Conservation (phyloP, 352 stramenopile species). For the Halophytophthora batemanensis region DNA sequence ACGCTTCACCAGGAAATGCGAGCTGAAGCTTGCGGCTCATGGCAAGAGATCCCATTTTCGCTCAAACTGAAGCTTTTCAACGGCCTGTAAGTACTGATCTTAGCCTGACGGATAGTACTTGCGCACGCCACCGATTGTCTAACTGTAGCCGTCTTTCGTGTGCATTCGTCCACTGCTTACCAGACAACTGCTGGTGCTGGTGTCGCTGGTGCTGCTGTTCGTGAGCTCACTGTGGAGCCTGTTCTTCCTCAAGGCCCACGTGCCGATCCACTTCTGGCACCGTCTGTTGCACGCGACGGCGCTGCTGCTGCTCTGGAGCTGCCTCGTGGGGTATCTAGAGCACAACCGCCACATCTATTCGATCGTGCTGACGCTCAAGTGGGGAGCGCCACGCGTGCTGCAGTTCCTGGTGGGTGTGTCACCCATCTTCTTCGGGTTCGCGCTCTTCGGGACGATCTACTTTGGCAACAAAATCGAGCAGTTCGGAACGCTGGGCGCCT, state of each 20-base stretch:
- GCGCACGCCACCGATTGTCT: background rate
- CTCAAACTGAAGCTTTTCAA: slow-evolving; percentile 73
- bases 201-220: slow-evolving; percentile 51
- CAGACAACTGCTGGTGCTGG: slow-evolving; percentile 58
- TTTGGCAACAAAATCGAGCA: slow-evolving; percentile 79
- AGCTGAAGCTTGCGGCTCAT: slow-evolving; percentile 16
- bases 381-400: slow-evolving; percentile 72
- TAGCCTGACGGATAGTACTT: background rate
- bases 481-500: slow-evolving; percentile 66
- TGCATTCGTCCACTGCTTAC: background rate
- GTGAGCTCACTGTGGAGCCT: slow-evolving; percentile 73
- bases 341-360: slow-evolving; percentile 88
- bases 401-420: slow-evolving; percentile 88
- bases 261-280: slow-evolving; percentile 74
- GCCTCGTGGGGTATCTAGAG: slow-evolving; percentile 82
- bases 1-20: slow-evolving; percentile 1
- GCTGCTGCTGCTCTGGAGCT: slow-evolving; percentile 79
- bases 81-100: slow-evolving; percentile 40
- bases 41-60: slow-evolving; percentile 34
- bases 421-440: slow-evolving; percentile 86
- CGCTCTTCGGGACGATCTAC: slow-evolving; percentile 87
- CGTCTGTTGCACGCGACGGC: slow-evolving; percentile 67
- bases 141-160: slow-evolving; percentile 1
- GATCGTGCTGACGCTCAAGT: slow-evolving; percentile 88
- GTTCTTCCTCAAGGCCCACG: slow-evolving; percentile 61